phyloP scores from a whole-genome alignment of 306 rosid species.

The Lathyrus sativus region DNA sequence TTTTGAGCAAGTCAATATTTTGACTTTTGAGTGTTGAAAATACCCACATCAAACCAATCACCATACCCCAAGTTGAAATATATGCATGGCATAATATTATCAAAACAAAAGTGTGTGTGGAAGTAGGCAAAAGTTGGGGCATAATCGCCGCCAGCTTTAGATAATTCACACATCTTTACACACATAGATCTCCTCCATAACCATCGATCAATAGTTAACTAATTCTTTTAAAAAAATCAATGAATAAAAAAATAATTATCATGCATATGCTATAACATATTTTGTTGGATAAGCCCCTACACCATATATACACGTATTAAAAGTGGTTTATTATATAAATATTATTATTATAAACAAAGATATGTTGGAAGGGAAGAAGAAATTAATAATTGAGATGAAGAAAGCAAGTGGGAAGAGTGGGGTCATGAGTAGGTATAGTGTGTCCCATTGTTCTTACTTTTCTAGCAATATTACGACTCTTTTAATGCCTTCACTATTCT shows the following conservation, averaged over 20 bases:
- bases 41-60: constrained; percentile 32
- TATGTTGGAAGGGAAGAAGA: constrained; percentile 17
- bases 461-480: constrained; percentile 34
- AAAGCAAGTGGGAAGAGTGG: constrained; percentile 40
- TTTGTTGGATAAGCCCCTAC: constrained; percentile 25
- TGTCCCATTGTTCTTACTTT: constrained; percentile 37
- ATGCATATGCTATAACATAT: background rate
- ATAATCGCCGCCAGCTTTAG: constrained; percentile 32
- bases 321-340: background rate
- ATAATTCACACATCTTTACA: constrained; percentile 22
- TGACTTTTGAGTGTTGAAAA: constrained; percentile 40
- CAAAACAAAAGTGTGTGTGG: constrained; percentile 22
- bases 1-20: constrained; percentile 13
- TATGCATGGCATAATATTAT: background rate
- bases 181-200: constrained; percentile 16
- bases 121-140: constrained; percentile 49
- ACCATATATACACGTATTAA: background rate
- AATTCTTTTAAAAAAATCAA: background rate
- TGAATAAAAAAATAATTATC: background rate
- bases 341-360: background rate
- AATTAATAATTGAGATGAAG: constrained; percentile 9
- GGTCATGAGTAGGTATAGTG: constrained; percentile 42
- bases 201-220: constrained; percentile 9
- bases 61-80: constrained; percentile 21
- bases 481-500: constrained; percentile 16